Conservation (phyloP, 2,329 filamentous ascomycete species). For the Calonectria fujianensis region DNA sequence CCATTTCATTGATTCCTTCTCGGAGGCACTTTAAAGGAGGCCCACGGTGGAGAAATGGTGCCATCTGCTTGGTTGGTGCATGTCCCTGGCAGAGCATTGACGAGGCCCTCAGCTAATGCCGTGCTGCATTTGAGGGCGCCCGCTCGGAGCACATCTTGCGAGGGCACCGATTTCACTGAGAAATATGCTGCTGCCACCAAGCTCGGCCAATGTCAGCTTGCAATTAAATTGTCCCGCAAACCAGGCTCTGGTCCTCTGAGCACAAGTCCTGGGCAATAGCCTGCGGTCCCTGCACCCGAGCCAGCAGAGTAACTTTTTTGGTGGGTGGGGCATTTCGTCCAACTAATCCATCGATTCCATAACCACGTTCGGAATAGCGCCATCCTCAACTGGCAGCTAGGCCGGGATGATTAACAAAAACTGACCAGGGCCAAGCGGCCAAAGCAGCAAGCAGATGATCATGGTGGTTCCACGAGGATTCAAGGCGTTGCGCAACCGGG, state of each 20-base stretch:
- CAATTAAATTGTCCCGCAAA: constrained; percentile 12
- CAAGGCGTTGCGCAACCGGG: constrained; percentile 22
- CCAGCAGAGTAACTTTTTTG: constrained; percentile 49
- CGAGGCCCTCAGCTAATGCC: constrained; percentile 46
- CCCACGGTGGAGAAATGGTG: constrained; percentile 56
- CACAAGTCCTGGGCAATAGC: constrained; percentile 24
- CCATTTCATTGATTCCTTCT: constrained; percentile 33
- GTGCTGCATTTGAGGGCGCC: constrained; percentile 44
- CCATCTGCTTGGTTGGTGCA: constrained; percentile 51
- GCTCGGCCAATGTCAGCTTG: background rate
- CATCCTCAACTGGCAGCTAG: constrained; percentile 41
- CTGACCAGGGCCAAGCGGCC: constrained; percentile 25
- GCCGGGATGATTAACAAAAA: constrained; percentile 40
- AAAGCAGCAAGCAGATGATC: constrained; percentile 42
- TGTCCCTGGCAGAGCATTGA: constrained; percentile 49
- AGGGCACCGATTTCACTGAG: constrained; percentile 12
- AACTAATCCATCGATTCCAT: constrained; percentile 44
- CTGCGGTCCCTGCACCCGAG: constrained; percentile 39
- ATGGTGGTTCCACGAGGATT: constrained; percentile 36
- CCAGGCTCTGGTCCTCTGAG: background rate
- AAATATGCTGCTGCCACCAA: background rate
- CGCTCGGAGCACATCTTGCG: constrained; percentile 35
- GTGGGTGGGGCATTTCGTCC: constrained; percentile 48
- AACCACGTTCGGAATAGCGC: constrained; percentile 50
- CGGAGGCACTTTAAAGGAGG: constrained; percentile 48